These are phyloP conservation scores for Sesbania bispinosa DNA, from an alignment of 306 rosid species.

Conservation along the genomic window DNA sequence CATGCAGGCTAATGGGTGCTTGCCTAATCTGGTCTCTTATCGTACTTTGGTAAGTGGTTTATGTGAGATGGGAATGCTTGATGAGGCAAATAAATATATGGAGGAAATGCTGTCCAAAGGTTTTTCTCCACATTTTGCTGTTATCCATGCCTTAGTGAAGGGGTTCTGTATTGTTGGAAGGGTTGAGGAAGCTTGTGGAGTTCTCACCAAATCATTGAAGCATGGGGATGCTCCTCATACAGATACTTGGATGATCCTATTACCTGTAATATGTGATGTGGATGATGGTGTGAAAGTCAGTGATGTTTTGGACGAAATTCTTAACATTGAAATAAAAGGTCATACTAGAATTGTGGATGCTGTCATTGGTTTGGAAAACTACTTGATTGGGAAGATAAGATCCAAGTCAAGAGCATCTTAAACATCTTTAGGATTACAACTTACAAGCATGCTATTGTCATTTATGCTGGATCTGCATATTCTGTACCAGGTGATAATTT, in stretches of 20 bases:
- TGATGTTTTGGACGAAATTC: conserved; percentile 42
- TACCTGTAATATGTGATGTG: conserved; percentile 59
- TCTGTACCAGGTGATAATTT: no score
- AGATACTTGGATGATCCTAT: conserved; percentile 57
- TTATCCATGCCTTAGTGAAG: conserved; percentile 54
- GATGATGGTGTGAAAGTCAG: conserved; percentile 35
- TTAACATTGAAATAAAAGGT: conserved; percentile 49
- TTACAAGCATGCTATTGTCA: no score
- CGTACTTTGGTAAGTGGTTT: conserved; percentile 64
- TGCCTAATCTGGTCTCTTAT: conserved; percentile 75
- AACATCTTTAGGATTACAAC: no score
- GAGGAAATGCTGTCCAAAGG: conserved; percentile 63
- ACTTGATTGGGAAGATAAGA: conserved; percentile 50
- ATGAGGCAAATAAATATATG: conserved; percentile 53
- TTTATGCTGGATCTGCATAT: no score
- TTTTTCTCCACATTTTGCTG: conserved; percentile 67
- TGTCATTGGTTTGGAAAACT: conserved; percentile 62
- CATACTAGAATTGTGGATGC: conserved; percentile 60
- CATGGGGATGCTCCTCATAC: conserved; percentile 69
- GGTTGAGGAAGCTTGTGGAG: conserved; percentile 64
- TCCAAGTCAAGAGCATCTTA: conserved; percentile 31
- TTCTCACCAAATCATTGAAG: conserved; percentile 42
- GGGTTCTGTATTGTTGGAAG: conserved; percentile 73
- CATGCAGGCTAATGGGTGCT: conserved; percentile 68
- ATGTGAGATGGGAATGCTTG: conserved; percentile 63